Conservation (phyloP, 1,284 basidiomycete species). For the Leccinum subatratum region DNA sequence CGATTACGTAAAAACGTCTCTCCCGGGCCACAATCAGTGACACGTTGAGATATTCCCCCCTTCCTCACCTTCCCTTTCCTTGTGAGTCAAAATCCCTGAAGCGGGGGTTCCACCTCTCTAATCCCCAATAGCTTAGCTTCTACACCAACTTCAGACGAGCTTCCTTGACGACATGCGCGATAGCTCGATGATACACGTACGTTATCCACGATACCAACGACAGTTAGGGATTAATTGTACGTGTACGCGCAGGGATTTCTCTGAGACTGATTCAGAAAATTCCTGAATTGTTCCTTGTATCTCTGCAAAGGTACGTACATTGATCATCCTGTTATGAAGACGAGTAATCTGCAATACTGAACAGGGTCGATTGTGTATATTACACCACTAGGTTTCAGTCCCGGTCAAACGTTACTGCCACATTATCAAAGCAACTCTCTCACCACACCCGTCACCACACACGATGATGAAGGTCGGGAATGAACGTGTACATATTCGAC, state of each 20-base stretch:
- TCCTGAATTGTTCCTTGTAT: neutral
- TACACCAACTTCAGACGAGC: neutral
- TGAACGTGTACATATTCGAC: constrained; percentile 8
- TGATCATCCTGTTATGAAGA: neutral
- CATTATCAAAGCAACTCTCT: neutral
- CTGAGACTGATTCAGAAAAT: neutral
- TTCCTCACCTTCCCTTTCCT: neutral
- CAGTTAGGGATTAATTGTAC: constrained; percentile 10
- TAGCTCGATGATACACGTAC: constrained; percentile 6
- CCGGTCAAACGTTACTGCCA: neutral
- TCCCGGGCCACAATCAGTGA: too few species aligned
- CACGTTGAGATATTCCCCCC: neutral
- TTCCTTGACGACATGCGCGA: neutral
- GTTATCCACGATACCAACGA: neutral
- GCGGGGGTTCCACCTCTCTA: constrained; percentile 1
- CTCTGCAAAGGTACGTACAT: neutral
- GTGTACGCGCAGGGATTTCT: constrained; percentile 8
- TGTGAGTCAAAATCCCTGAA: constrained; percentile 1
- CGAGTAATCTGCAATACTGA: neutral
- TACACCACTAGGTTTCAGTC: neutral
- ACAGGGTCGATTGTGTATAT: neutral
- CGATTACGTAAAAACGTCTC: too few species aligned
- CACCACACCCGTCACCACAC: neutral
- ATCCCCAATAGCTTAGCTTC: neutral
- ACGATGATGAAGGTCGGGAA: constrained; percentile 14